Percentiles rank a stretch among this genome's conserved stretches.
Evolutionary conservation across 768 basidiomycete species (phyloP).

Genomic region (Lentinula raphanica): DNA sequence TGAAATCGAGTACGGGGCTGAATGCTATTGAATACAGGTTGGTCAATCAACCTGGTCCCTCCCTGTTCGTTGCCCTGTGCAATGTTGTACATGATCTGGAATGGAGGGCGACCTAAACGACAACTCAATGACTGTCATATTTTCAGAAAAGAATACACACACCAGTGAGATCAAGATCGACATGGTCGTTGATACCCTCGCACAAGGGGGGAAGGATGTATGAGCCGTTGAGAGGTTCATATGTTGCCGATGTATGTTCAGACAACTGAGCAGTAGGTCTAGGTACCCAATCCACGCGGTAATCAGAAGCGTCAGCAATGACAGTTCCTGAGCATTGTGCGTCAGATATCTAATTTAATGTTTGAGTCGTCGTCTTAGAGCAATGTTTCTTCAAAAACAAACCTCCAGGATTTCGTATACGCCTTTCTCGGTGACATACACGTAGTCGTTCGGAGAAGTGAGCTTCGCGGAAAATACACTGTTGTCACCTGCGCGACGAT

Average conservation of each 20-base stretch:
- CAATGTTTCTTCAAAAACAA: constrained; percentile 15
- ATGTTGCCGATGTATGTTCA: constrained; percentile 46
- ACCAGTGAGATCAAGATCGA: constrained; percentile 82
- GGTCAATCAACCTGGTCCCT: constrained; percentile 65
- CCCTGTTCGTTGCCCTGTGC: constrained; percentile 65
- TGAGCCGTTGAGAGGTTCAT: constrained; percentile 64
- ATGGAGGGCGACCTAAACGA: constrained; percentile 77
- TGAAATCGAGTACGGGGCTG: constrained; percentile 77
- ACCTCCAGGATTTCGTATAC: constrained; percentile 71
- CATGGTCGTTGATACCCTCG: constrained; percentile 74
- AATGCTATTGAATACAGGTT: constrained; percentile 81
- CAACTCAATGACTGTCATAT: background rate
- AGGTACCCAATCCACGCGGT: constrained; percentile 74
- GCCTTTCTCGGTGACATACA: constrained; percentile 72
- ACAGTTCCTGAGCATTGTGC: constrained; percentile 81
- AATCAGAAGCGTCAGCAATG: constrained; percentile 52
- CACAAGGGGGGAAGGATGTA: constrained; percentile 75
- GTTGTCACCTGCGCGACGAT: constrained; percentile 48
- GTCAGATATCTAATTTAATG: constrained; percentile 63
- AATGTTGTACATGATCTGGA: constrained; percentile 88
- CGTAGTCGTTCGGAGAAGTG: constrained; percentile 62
- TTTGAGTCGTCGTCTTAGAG: constrained; percentile 1
- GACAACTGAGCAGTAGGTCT: constrained; percentile 71
- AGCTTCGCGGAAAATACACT: constrained; percentile 36
- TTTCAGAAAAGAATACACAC: constrained; percentile 9